A percentile compares a stretch with the other conserved stretches of the same genome.
Evolutionary conservation across 208 protist genomes (phyloP).

Genomic region (Trypanosoma mega): DNA sequence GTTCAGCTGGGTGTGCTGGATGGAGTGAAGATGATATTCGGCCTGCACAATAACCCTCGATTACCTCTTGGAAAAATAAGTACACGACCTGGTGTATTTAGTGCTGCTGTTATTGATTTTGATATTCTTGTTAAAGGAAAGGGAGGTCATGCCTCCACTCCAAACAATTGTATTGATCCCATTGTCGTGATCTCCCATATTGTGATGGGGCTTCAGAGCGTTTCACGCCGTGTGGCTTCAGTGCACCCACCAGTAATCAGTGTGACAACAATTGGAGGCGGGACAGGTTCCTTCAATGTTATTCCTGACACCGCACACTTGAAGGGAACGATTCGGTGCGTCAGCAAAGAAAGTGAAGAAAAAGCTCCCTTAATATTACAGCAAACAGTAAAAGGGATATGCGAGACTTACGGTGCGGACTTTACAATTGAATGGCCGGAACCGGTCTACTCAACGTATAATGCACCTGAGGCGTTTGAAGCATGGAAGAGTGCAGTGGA

Average conservation of each 20-base stretch:
- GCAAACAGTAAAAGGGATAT: slow-evolving; percentile 57
- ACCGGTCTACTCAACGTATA: slow-evolving; percentile 80
- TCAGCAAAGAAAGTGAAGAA: slow-evolving; percentile 55
- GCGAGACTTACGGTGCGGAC: slow-evolving; percentile 54
- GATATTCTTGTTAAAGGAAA: slow-evolving; percentile 63
- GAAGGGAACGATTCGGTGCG: slow-evolving; percentile 65
- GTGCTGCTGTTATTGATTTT: slow-evolving; percentile 59
- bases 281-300: slow-evolving; percentile 68
- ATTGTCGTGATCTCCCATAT: slow-evolving; percentile 56
- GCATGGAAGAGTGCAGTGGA: slow-evolving; percentile 43
- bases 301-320: slow-evolving; percentile 67
- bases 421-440: slow-evolving; percentile 69
- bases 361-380: slow-evolving; percentile 60
- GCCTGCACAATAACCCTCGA: slow-evolving; percentile 32
- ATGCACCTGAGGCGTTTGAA: slow-evolving; percentile 67
- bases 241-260: slow-evolving; percentile 58
- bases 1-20: slow-evolving; percentile 49
- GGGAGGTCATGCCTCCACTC: slow-evolving; percentile 66
- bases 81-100: slow-evolving; percentile 36
- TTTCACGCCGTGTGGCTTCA: slow-evolving; percentile 64
- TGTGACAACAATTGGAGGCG: slow-evolving; percentile 58
- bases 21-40: slow-evolving; percentile 59
- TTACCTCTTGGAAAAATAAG: slow-evolving; percentile 28
- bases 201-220: slow-evolving; percentile 51
- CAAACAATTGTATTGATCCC: slow-evolving; percentile 64